These are phyloP conservation scores for Floccularia luteovirens DNA, from an alignment of 768 basidiomycete species.

Conservation along the genomic window DNA sequence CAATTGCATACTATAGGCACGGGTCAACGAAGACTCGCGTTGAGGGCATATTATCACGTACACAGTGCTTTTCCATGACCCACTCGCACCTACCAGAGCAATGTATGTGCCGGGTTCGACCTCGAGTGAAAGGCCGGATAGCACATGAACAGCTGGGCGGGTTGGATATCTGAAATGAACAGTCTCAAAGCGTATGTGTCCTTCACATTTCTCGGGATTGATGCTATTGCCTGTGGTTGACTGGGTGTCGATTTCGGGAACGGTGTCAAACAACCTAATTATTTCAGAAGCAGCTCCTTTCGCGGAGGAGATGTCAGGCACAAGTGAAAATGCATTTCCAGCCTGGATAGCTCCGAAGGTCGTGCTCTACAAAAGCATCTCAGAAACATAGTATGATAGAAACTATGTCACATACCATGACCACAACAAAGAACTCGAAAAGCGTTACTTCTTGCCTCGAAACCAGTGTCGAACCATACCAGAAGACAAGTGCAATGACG, in stretches of 20 bases:
- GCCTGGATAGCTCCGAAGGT: constrained; percentile 68
- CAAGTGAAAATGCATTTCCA: constrained; percentile 64
- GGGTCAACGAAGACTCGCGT: constrained; percentile 4
- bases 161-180: constrained; percentile 80
- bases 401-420: constrained; percentile 50
- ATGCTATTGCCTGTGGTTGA: constrained; percentile 43
- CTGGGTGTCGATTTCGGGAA: constrained; percentile 65
- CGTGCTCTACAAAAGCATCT: constrained; percentile 31
- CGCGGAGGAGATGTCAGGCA: constrained; percentile 74
- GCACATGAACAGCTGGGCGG: constrained; percentile 62
- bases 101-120: constrained; percentile 62
- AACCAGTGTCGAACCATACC: constrained; percentile 54
- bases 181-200: constrained; percentile 59
- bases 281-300: constrained; percentile 61
- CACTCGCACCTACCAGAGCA: constrained; percentile 63
- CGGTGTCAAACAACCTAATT: constrained; percentile 55
- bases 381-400: background rate
- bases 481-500: constrained; percentile 70
- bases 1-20: constrained; percentile 51
- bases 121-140: constrained; percentile 57
- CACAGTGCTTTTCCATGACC: constrained; percentile 64
- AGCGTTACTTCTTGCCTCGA: constrained; percentile 38
- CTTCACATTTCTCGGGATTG: constrained; percentile 28
- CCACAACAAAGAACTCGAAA: constrained; percentile 60
- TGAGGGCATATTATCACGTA: constrained; percentile 17